These are phyloP conservation scores for Sindora glabra DNA, from an alignment of 306 rosid genomes.

Conservation along the genomic window DNA sequence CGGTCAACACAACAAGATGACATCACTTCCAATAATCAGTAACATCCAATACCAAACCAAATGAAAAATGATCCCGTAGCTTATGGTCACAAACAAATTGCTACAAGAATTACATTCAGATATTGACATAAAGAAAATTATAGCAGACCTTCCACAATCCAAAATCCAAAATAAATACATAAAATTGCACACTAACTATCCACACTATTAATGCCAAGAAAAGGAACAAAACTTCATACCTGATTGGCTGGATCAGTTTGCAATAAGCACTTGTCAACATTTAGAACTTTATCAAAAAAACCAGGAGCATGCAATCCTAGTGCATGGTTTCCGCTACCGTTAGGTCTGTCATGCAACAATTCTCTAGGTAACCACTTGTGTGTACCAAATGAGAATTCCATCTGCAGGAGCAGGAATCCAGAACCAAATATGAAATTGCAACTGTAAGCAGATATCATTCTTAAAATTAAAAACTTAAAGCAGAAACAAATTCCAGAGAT, in stretches of 20 bases:
- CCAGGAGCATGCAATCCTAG: slow-evolving; percentile 87
- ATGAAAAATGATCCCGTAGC: neutral
- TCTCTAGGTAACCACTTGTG: slow-evolving; percentile 68
- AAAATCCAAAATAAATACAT: neutral
- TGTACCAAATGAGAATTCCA: slow-evolving; percentile 95
- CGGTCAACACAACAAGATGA: slow-evolving; percentile 41
- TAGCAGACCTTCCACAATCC: neutral
- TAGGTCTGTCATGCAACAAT: slow-evolving; percentile 29
- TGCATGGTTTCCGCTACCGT: slow-evolving; percentile 44
- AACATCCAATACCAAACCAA: neutral
- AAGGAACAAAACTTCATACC: slow-evolving; percentile 28
- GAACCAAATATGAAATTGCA: neutral
- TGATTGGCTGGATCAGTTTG: slow-evolving; percentile 71
- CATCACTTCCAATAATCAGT: neutral
- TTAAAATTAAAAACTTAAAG: neutral
- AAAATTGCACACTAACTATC: neutral
- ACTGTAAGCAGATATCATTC: neutral
- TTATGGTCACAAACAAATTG: neutral
- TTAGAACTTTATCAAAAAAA: slow-evolving; percentile 64
- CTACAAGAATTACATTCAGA: neutral
- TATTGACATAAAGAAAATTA: neutral
- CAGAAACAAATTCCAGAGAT: neutral
- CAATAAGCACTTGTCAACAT: slow-evolving; percentile 71
- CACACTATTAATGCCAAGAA: neutral
- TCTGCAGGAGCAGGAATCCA: slow-evolving; percentile 40